Conservation (phyloP, 2,329 filamentous ascomycete species). For the Paradendryphiella salina region DNA sequence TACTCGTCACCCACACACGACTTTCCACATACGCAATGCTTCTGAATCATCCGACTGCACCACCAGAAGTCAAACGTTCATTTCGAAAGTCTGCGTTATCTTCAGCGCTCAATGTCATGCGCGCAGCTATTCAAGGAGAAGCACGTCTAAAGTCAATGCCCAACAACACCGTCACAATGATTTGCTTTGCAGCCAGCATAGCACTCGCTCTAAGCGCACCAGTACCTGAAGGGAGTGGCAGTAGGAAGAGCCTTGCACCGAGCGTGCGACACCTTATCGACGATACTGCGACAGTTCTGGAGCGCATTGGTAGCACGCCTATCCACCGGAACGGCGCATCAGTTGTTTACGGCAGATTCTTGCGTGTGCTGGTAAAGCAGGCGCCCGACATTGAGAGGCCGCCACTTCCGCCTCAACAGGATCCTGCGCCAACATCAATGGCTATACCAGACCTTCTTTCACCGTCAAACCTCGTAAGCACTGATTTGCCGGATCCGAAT, state of each 20-base stretch:
- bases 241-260: slow-evolving; percentile 37
- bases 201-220: slow-evolving; percentile 55
- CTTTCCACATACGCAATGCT: slow-evolving; percentile 75
- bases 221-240: slow-evolving; percentile 24
- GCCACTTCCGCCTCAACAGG: neutral
- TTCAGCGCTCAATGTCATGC: slow-evolving; percentile 73
- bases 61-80: slow-evolving; percentile 70
- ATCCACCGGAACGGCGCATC: slow-evolving; percentile 69
- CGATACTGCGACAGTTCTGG: slow-evolving; percentile 69
- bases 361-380: slow-evolving; percentile 51
- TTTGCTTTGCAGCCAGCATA: slow-evolving; percentile 64
- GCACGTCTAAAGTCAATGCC: slow-evolving; percentile 72
- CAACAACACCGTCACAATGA: slow-evolving; percentile 79
- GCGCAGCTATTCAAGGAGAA: slow-evolving; percentile 73
- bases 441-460: slow-evolving; percentile 16
- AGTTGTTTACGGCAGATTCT: slow-evolving; percentile 60
- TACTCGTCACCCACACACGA: slow-evolving; percentile 70
- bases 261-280: slow-evolving; percentile 54
- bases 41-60: slow-evolving; percentile 73
- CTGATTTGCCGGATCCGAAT: slow-evolving; percentile 7
- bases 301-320: slow-evolving; percentile 68
- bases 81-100: slow-evolving; percentile 73
- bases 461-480: slow-evolving; percentile 5
- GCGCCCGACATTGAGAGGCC: slow-evolving; percentile 25
- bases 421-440: slow-evolving; percentile 13